These are phyloP conservation scores for Leishmania tropica DNA, from an alignment of 208 protist genomes.

Conservation along the genomic window DNA sequence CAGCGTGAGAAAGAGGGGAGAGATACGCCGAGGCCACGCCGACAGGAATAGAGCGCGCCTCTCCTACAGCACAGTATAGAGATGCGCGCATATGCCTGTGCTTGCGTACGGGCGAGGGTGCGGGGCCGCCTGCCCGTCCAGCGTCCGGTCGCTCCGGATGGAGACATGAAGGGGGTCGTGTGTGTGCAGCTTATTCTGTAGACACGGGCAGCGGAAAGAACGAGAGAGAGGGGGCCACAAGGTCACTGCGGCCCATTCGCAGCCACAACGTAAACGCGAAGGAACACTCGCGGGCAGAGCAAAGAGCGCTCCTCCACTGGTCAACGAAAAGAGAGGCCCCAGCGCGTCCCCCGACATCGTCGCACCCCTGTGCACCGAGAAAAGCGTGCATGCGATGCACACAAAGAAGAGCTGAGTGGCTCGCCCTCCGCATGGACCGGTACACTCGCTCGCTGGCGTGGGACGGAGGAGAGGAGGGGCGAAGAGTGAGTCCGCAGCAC, in stretches of 20 bases:
- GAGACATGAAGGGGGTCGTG: not conserved
- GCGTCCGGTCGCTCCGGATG: not conserved
- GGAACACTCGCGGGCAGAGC: not conserved
- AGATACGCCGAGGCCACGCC: not conserved
- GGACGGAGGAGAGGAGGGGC: not conserved
- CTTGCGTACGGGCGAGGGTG: not conserved
- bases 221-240: not conserved
- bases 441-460: not conserved
- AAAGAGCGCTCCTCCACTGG: not conserved
- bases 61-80: too few relatives aligned
- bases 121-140: not conserved
- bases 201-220: not conserved
- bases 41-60: too few relatives aligned
- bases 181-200: not conserved
- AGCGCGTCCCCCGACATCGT: not conserved
- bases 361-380: not conserved
- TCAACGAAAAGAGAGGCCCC: not conserved
- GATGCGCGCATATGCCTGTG: too few relatives aligned
- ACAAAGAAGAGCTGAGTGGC: not conserved
- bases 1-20: not conserved
- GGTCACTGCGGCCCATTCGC: not conserved
- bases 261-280: not conserved
- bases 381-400: not conserved
- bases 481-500: not conserved
- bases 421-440: not conserved